These are phyloP conservation scores for Eutrema salsugineum DNA, from an alignment of 441 rosid genomes.

Conservation along the genomic window DNA sequence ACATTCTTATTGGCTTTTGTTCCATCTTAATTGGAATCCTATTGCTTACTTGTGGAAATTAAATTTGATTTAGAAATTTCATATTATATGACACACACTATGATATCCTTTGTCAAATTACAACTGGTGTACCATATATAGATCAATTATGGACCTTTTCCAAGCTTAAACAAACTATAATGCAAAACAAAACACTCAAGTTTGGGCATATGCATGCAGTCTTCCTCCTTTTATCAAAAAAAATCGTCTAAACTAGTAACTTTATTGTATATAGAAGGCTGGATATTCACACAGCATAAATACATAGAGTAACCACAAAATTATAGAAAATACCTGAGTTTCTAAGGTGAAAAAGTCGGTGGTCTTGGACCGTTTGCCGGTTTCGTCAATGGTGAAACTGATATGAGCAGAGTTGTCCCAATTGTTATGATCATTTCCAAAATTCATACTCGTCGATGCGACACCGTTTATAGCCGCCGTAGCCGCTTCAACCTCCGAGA, in stretches of 20 bases:
- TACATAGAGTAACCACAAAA: neutral
- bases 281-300: neutral
- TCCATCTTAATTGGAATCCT: neutral
- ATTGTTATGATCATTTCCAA: constrained; percentile 46
- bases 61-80: neutral
- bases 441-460: constrained; percentile 55
- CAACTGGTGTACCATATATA: neutral
- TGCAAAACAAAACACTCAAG: neutral
- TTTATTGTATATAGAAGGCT: neutral
- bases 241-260: neutral
- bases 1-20: neutral
- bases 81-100: neutral
- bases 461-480: constrained; percentile 35
- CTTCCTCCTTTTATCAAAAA: neutral
- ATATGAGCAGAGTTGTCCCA: constrained; percentile 65
- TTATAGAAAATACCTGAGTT: constrained; percentile 25
- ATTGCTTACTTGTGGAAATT: neutral
- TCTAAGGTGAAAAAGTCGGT: constrained; percentile 52
- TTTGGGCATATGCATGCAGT: neutral
- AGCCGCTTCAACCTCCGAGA: constrained; percentile 66
- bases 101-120: neutral
- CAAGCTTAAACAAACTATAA: neutral
- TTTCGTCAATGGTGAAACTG: constrained; percentile 33
- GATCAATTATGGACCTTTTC: neutral
- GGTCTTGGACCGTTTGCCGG: constrained; percentile 52